Base-by-base conservation (phyloP, 139 green algal species). In the Penium margaritaceum region DNA sequence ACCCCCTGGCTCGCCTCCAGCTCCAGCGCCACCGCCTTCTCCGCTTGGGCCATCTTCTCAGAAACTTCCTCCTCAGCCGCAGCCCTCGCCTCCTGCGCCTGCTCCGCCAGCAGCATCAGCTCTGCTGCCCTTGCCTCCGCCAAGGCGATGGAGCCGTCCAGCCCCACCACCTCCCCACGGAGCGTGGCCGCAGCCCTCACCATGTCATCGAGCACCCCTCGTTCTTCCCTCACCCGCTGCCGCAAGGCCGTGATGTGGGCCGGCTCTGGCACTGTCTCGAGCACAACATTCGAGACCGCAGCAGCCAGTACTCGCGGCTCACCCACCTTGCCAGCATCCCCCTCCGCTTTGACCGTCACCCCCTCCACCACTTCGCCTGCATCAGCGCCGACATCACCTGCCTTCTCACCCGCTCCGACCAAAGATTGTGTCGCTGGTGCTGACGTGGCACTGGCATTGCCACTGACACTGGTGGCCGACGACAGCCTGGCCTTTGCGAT, bases 21-120 rank as follows among this genome's bases (percentile, higher is more conserved):
- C 9, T 77, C 73, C 36, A 34, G 27, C 17, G 63, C 71, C 34
- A 78, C 71, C 30, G 71, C 71, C 63, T 35, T 39, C 30, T 78
- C 71, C 24, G 71, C 71, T 6, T 43, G 39, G 21, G 19, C 39
- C 73, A 80, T 77, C 3, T 34, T 21, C 53, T 72, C 64, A 30
- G 43, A 15, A 17, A 70, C 65, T 54, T 54, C 21, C 32, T 77
- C 66, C 39, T 78, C 71, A 27, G 71, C 71, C 30, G 43, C 24
- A 29, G 75, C 63, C 60, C 62, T 3, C 63, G 63, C 63, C 24
- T 34, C 24, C 30, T 77, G 12, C 29, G 15, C 47, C 14, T 29
- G 19, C 44, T 12, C 32, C 44, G 30, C 36, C 32, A 36, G 43
- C 41, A 67, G 32, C n/a, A n/a, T n/a, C n/a, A n/a, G n/a, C n/a